phyloP scores from a whole-genome alignment of 345 rosid species.

The Stellera chamaejasme region DNA sequence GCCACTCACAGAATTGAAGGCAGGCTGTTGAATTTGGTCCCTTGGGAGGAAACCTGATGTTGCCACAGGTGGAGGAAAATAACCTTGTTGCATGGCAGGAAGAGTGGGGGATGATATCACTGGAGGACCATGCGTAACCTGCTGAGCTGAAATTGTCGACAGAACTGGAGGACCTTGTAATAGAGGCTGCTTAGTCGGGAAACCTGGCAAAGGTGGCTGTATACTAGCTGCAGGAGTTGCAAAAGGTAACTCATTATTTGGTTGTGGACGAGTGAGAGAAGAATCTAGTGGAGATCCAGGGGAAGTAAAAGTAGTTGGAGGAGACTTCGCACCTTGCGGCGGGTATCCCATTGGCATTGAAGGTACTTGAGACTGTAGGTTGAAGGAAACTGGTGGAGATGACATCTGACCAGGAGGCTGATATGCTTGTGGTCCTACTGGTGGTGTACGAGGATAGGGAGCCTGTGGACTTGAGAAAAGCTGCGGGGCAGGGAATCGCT shows the following conservation, averaged over 20 bases:
- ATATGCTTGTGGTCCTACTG: slow-evolving; percentile 42
- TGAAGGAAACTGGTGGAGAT: slow-evolving; percentile 28
- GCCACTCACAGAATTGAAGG: slow-evolving; percentile 51
- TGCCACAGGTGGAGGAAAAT: slow-evolving; percentile 29
- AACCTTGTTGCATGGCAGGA: slow-evolving; percentile 49
- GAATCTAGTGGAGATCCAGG: slow-evolving; percentile 34
- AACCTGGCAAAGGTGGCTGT: slow-evolving; percentile 58
- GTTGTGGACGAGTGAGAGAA: slow-evolving; percentile 23
- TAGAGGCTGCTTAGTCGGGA: slow-evolving; percentile 38
- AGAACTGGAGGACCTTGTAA: slow-evolving; percentile 34
- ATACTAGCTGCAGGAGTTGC: slow-evolving; percentile 26
- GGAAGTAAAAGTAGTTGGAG: slow-evolving; percentile 27
- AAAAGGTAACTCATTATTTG: slow-evolving; percentile 45
- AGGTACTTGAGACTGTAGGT: slow-evolving; percentile 42
- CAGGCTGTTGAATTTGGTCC: slow-evolving; percentile 52
- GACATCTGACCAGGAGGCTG: slow-evolving; percentile 51
- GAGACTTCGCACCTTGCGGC: slow-evolving; percentile 28
- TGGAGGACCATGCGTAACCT: slow-evolving; percentile 21
- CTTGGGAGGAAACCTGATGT: slow-evolving; percentile 30
- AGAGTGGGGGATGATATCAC: slow-evolving; percentile 48
- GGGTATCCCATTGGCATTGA: slow-evolving; percentile 59
- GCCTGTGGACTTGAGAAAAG: slow-evolving; percentile 37
- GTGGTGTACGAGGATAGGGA: slow-evolving; percentile 32
- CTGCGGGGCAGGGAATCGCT: slow-evolving; percentile 46
- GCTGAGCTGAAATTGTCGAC: slow-evolving; percentile 23